Percentiles rank a stretch among this genome's conserved stretches.
phyloP scores from a whole-genome alignment of 352 stramenopile species.

The Phytopythium delawarense region DNA sequence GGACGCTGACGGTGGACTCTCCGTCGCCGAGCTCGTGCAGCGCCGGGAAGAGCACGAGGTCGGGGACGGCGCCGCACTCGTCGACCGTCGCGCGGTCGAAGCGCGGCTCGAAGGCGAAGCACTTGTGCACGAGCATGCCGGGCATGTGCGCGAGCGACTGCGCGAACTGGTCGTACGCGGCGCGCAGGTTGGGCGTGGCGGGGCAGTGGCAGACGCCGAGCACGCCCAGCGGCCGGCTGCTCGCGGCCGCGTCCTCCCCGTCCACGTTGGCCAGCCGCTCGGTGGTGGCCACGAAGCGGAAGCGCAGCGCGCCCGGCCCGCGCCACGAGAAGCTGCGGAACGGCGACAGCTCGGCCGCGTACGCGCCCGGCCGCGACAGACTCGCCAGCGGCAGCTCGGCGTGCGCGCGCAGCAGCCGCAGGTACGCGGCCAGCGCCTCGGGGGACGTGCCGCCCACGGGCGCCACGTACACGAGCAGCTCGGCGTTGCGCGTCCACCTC shows the following conservation, averaged over 20 bases:
- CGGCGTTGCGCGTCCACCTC: conserved; percentile 55
- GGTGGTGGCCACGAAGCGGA: conserved; percentile 68
- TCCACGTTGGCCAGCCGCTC: conserved; percentile 52
- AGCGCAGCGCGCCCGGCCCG: conserved; percentile 44
- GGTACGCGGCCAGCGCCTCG: conserved; percentile 56
- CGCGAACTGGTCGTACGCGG: conserved; percentile 66
- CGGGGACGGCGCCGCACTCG: conserved; percentile 47
- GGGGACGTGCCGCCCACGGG: conserved; percentile 62
- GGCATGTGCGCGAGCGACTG: conserved; percentile 61
- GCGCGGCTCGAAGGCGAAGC: conserved; percentile 80
- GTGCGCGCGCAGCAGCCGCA: conserved; percentile 52
- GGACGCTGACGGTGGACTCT: conserved; percentile 72
- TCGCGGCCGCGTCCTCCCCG: conserved; percentile 73
- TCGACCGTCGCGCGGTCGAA: conserved; percentile 58
- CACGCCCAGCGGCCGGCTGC: conserved; percentile 64
- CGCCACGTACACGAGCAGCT: conserved; percentile 83
- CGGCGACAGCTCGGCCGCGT: conserved; percentile 75
- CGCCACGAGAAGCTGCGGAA: conserved; percentile 75
- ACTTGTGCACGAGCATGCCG: conserved; percentile 69
- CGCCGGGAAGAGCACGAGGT: conserved; percentile 83
- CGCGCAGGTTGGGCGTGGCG: conserved; percentile 45
- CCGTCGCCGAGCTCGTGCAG: conserved; percentile 60
- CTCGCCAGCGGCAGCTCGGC: conserved; percentile 53
- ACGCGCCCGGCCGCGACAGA: conserved; percentile 70
- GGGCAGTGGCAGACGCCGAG: conserved; percentile 80